These are phyloP conservation scores for Suillus decipiens DNA, from an alignment of 768 basidiomycete species.

Conservation along the genomic window DNA sequence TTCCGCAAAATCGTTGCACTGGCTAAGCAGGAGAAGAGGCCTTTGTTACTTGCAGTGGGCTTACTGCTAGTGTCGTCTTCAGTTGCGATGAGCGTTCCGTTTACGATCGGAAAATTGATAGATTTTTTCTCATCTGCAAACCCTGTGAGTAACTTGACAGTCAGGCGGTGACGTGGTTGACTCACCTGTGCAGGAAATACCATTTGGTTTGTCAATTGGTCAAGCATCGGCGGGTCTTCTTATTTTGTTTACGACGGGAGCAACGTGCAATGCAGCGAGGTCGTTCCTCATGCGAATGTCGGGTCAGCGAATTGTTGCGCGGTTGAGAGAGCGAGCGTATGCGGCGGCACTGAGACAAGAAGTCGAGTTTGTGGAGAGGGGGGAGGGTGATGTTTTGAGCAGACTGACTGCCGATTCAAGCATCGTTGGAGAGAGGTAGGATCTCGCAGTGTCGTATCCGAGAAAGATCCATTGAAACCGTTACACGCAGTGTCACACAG, in stretches of 20 bases:
- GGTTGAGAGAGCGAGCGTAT: slow-evolving; percentile 82
- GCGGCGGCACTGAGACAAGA: slow-evolving; percentile 84
- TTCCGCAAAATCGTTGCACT: slow-evolving; percentile 75
- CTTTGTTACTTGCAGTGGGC: slow-evolving; percentile 73
- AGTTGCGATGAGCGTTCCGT: slow-evolving; percentile 90
- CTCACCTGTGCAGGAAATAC: slow-evolving; percentile 56
- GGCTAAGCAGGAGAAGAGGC: slow-evolving; percentile 80
- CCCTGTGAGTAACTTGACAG: slow-evolving; percentile 47
- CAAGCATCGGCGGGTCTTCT: slow-evolving; percentile 78
- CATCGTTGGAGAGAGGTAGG: slow-evolving; percentile 90
- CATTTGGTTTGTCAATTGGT: slow-evolving; percentile 76
- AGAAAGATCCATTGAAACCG: slow-evolving; percentile 7
- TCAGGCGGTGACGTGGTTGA: neutral
- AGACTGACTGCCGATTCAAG: slow-evolving; percentile 88
- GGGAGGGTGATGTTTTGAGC: slow-evolving; percentile 93
- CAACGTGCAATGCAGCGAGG: slow-evolving; percentile 81
- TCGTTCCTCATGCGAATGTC: slow-evolving; percentile 85
- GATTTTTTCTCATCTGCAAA: slow-evolving; percentile 82
- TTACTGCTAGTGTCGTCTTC: slow-evolving; percentile 84
- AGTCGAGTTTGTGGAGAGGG: slow-evolving; percentile 89
- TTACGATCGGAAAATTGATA: slow-evolving; percentile 92
- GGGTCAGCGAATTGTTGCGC: slow-evolving; percentile 89
- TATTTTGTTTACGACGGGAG: slow-evolving; percentile 82
- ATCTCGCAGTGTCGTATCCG: neutral
- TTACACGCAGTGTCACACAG: slow-evolving; percentile 62